Evolutionary conservation across 441 rosid species (phyloP), one percentile per base, ranked within the genome.

Genomic region (Aleurites moluccanus): DNA sequence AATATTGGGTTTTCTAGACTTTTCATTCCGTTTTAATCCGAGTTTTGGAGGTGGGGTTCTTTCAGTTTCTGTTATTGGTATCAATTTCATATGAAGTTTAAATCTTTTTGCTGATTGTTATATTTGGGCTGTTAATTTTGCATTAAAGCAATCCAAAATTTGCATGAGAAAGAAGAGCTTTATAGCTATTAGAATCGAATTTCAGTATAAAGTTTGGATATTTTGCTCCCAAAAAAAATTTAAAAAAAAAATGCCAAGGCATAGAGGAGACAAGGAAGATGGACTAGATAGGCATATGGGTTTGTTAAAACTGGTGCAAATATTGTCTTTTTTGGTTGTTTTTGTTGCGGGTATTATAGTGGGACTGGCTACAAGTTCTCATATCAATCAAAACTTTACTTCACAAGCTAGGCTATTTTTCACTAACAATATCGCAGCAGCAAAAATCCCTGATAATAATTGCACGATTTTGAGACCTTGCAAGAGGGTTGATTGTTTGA

Each of bases 311-410:
- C 77, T 93, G 65, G 90, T 87, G 10, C 97, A 93, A 72, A 71
- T 90, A 69, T 83, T 95, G 10, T 93, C 99, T 1, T 88, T 88
- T 79, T 72, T 92, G 73, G 87, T 90, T 6, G 86, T 93, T 49
- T 95, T 92, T 72, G 86, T 89, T 10, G 97, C 96, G 0, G 97
- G 99, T 15, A 83, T 93, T 40, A 87, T 92, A 23, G 80, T 91
- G 21, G 99, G 99, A n/a, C 85, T 92, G 63, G 85, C 83, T 7
- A 83, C 93, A 0, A 90, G 90, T 79, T 83, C 97, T n/a, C 95
- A 89, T 67, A 78, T 91, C 69, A 88, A 87, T 73, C 86, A 81
- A 4, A 86, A 86, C 80, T 90, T 92, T 85, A 80, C 80, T 60
- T 82, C 92, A 8, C 86, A 86, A 68, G 83, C 89, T 0, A 62